Evolutionary conservation across 23 red algal species (phyloP).

Genomic region (Gracilariopsis chorda): DNA sequence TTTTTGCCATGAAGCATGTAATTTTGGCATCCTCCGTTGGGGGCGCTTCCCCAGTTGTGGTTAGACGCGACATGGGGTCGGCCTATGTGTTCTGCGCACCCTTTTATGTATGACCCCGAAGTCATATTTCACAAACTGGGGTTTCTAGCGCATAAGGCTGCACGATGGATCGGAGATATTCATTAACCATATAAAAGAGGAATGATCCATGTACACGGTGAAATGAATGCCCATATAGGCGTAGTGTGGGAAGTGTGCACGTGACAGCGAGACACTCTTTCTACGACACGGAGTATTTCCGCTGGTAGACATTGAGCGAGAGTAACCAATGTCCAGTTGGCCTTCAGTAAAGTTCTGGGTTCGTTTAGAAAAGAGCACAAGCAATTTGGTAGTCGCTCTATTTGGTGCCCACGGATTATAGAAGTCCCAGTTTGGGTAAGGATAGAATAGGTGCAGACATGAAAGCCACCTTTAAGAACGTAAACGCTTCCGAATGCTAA

Average conservation of each 20-base stretch:
- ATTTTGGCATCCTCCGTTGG: neutral
- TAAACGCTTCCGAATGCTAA: neutral
- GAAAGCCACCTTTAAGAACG: neutral
- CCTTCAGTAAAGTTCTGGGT: neutral
- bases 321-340: neutral
- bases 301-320: neutral
- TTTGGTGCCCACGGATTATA: neutral
- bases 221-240: neutral
- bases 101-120: conserved; percentile 19
- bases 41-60: neutral
- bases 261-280: conserved; percentile 26
- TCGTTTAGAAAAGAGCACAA: neutral
- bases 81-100: neutral
- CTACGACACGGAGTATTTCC: conserved; percentile 17
- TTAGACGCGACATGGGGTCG: neutral
- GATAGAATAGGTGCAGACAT: neutral
- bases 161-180: conserved; percentile 9
- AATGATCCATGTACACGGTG: conserved; percentile 19
- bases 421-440: neutral
- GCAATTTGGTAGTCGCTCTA: neutral
- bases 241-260: neutral
- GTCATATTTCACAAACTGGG: neutral
- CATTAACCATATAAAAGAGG: conserved; percentile 10
- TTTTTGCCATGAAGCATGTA: neutral
- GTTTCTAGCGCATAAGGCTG: conserved; percentile 14